Evolutionary conservation across 306 rosid genomes (phyloP).

Genomic region (Cercis canadensis): DNA sequence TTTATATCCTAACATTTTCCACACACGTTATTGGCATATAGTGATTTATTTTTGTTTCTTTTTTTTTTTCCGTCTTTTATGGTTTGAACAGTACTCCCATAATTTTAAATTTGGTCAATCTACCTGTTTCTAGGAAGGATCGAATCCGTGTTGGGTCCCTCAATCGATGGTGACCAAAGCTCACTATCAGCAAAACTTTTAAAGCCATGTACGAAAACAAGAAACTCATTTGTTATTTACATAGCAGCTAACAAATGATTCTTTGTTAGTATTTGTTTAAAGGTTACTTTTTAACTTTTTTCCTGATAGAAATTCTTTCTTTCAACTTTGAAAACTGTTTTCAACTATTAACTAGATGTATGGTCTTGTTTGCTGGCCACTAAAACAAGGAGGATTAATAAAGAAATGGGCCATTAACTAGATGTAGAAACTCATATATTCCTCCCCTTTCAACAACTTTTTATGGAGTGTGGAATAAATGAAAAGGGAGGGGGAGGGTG

Average conservation of each 20-base stretch:
- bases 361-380: not conserved
- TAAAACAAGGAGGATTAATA: too few relatives aligned
- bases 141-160: constrained; percentile 28
- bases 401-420: too few relatives aligned
- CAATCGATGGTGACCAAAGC: not conserved
- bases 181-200: constrained; percentile 5
- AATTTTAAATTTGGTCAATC: constrained; percentile 33
- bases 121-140: constrained; percentile 55
- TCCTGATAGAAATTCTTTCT: not conserved
- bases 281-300: not conserved
- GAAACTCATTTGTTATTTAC: constrained; percentile 35
- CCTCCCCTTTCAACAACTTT: too few relatives aligned
- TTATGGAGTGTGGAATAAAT: too few relatives aligned
- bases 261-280: not conserved
- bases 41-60: not conserved
- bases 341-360: not conserved
- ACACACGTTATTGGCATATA: too few relatives aligned
- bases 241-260: not conserved
- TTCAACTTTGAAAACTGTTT: constrained; percentile 2
- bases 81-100: not conserved
- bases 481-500: too few relatives aligned
- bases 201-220: constrained; percentile 29
- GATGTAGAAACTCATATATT: too few relatives aligned
- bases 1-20: too few relatives aligned
- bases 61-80: constrained; percentile 7